phyloP scores from a whole-genome alignment of 306 rosid genomes.

The Malus asiatica region DNA sequence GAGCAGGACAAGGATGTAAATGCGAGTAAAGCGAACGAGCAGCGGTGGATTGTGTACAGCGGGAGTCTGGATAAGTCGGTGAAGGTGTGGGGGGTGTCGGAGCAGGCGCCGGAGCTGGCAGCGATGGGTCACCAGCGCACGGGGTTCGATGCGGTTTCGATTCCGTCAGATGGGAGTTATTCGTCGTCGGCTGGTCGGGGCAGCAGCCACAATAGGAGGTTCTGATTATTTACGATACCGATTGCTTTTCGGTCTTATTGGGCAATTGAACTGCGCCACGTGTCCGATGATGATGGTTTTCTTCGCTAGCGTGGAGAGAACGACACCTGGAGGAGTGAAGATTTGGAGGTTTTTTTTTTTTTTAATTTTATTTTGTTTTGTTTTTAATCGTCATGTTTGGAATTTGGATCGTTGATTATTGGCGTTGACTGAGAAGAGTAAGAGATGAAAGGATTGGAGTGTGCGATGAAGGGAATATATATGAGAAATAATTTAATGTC shows the following conservation, averaged over 20 bases:
- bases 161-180: slow-evolving; percentile 46
- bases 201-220: slow-evolving; percentile 17
- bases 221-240: neutral
- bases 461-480: neutral
- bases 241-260: neutral
- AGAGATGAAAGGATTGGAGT: neutral
- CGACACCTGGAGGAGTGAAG: neutral
- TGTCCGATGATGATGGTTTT: neutral
- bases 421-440: neutral
- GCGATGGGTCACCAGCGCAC: slow-evolving; percentile 15
- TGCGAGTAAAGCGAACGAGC: slow-evolving; percentile 1
- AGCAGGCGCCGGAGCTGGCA: slow-evolving; percentile 18
- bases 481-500: neutral
- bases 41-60: slow-evolving; percentile 66
- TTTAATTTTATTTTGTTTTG: neutral
- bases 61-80: slow-evolving; percentile 95
- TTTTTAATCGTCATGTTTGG: neutral
- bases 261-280: neutral
- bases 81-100: slow-evolving; percentile 82
- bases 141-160: slow-evolving; percentile 31
- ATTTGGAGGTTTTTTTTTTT: neutral
- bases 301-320: neutral
- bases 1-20: slow-evolving; percentile 37
- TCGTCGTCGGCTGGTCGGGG: slow-evolving; percentile 36
- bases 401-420: neutral